Evolutionary conservation across 176 grass and related monocot species (phyloP).

Genomic region (Neostapfia colusana): DNA sequence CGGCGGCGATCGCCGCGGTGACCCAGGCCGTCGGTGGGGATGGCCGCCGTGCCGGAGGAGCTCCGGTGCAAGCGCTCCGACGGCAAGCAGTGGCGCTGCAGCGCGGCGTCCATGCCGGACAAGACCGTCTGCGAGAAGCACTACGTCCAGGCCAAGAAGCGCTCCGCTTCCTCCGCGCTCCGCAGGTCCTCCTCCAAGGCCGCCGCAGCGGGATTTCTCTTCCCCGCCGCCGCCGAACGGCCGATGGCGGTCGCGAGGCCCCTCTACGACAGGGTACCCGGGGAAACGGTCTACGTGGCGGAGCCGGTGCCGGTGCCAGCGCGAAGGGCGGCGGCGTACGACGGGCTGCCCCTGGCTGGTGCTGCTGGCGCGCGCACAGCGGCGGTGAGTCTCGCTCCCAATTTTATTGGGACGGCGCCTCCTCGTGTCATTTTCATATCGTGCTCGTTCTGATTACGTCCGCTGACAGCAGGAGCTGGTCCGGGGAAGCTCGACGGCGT

Average conservation of each 20-base stretch:
- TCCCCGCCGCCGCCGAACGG: not conserved
- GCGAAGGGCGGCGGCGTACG: not conserved
- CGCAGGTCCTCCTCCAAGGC: slow-evolving; percentile 42
- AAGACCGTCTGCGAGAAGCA: slow-evolving; percentile 99
- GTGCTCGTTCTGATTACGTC: slow-evolving; percentile 5
- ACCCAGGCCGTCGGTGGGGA: slow-evolving; percentile 23
- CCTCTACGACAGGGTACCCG: slow-evolving; percentile 34
- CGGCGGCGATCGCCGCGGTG: slow-evolving; percentile 26
- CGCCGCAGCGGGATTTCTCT: not conserved
- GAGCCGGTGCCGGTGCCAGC: slow-evolving; percentile 35
- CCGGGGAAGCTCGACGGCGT: not conserved
- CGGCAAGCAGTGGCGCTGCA: slow-evolving; percentile 99
- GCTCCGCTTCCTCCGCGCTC: slow-evolving; percentile 83
- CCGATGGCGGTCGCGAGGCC: slow-evolving; percentile 50
- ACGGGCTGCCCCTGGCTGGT: slow-evolving; percentile 33
- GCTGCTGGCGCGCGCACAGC: slow-evolving; percentile 5
- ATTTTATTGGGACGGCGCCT: not conserved
- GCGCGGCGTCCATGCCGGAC: slow-evolving; percentile 82
- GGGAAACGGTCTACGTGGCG: slow-evolving; percentile 53
- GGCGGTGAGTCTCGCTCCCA: slow-evolving; percentile 32
- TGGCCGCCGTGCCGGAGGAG: slow-evolving; percentile 71
- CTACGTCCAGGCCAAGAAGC: slow-evolving; percentile 96
- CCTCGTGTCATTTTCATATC: not conserved
- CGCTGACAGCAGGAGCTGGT: slow-evolving; percentile 37
- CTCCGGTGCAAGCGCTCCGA: slow-evolving; percentile 96